Base-by-base conservation (phyloP, 495 filamentous ascomycete species). In the Lichenothelia convexa region DNA sequence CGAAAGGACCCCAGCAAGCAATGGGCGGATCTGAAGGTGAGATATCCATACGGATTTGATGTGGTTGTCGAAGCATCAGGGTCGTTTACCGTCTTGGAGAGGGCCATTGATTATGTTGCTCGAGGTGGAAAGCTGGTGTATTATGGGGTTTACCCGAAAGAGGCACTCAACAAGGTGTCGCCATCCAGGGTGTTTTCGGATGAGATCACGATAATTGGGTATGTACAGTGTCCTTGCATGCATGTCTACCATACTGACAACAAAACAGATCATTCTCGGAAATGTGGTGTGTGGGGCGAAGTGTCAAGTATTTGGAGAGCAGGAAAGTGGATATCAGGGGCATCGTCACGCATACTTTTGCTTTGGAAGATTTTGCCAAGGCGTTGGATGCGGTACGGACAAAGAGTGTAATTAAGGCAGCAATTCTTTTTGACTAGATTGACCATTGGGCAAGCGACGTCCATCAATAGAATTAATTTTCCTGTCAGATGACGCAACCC, bases 11-110 rank as follows among this genome's bases (percentile, higher is more conserved):
- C 70, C 0, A 50, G 59, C 32, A 61, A 59, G 0, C 70, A 75
- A 50, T 75, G 70, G 49, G 58, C 65, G 24, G 55, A 73, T 49
- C 57, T 78, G 39, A 73, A 75, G 61, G 58, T 53, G 13, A 68
- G 73, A 23, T 69, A 79, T 54, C 74, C 75, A 4, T 73, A 80
- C 45, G 76, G 75, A 3, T 81, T 79, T 45, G 74, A 80, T 40
- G 76, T 81, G 37, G 73, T 75, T 32, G 57, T 70, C 16, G 60
- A 45, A 46, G 76, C 76, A 5, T 78, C 73, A 32, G 75, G 76
- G 9, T 73, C 61, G 45, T 52, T 64, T 18, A 75, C 68, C 54
- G 70, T 80, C 42, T 64, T 81, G 4, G 76, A 80, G 46, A 71
- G 77, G 47, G 60, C 73, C 23, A 70, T 81, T 51, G 62, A 78